A percentile compares a stretch with the other conserved stretches of the same genome.
Evolutionary conservation across 805 yeast genomes (phyloP).

Genomic region (Yamadazyma paraphyllophila): DNA sequence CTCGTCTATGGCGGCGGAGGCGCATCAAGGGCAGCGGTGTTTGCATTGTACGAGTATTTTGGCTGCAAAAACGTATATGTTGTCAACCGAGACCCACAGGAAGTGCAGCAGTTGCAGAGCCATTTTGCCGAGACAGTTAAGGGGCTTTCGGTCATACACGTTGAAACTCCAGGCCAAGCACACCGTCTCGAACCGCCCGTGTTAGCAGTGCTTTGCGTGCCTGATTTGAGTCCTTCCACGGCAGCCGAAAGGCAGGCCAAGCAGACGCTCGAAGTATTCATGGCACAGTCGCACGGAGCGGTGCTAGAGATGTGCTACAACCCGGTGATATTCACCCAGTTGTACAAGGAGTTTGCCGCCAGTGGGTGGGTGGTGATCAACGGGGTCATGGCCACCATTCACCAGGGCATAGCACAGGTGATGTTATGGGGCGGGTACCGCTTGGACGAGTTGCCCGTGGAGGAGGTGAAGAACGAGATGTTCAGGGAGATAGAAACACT

Average conservation of each 20-base stretch:
- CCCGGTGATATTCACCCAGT: constrained; percentile 24
- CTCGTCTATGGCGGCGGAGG: constrained; percentile 38
- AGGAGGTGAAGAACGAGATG: constrained; percentile 19
- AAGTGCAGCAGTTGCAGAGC: constrained; percentile 20
- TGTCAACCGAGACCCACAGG: constrained; percentile 26
- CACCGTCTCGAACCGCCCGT: constrained; percentile 16
- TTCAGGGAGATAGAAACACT: background rate
- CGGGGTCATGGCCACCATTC: constrained; percentile 31
- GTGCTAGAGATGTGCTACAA: constrained; percentile 37
- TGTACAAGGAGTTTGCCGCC: constrained; percentile 22
- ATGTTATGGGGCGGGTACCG: constrained; percentile 29
- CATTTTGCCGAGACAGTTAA: constrained; percentile 23
- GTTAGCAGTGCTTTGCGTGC: constrained; percentile 28
- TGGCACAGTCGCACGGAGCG: constrained; percentile 21
- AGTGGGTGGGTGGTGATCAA: constrained; percentile 28
- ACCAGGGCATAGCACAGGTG: constrained; percentile 32
- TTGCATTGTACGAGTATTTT: constrained; percentile 24
- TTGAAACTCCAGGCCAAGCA: constrained; percentile 24
- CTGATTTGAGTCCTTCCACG: constrained; percentile 25
- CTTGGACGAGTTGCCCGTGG: constrained; percentile 23
- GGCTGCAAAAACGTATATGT: constrained; percentile 26
- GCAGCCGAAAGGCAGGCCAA: constrained; percentile 23
- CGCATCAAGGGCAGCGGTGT: constrained; percentile 33
- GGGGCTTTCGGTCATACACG: constrained; percentile 24
- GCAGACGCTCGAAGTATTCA: constrained; percentile 24